These are phyloP conservation scores for Fusarium duplospermum DNA, from an alignment of 2,329 filamentous ascomycete genomes.

Conservation along the genomic window DNA sequence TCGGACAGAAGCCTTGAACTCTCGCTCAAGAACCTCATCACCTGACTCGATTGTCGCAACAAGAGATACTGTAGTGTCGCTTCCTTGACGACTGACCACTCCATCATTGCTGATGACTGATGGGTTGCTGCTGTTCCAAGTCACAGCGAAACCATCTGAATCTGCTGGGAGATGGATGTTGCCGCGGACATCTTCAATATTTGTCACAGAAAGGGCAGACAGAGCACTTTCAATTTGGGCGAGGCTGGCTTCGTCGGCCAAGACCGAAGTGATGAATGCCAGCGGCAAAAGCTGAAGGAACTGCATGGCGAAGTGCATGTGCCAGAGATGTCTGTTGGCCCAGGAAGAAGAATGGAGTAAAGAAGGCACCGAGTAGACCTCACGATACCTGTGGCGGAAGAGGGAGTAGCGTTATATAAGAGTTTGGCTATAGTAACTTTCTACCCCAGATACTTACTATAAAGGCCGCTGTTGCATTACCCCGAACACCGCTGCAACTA, in stretches of 20 bases:
- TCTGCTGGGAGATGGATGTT: constrained; percentile 51
- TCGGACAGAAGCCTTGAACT: constrained; percentile 50
- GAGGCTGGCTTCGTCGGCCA: neutral
- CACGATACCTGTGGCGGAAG: neutral
- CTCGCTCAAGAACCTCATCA: constrained; percentile 42
- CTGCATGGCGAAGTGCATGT: neutral
- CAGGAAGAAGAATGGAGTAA: neutral
- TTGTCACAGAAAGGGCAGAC: constrained; percentile 42
- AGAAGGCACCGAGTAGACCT: neutral
- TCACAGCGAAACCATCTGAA: constrained; percentile 46
- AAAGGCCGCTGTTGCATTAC: neutral
- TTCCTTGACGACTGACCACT: constrained; percentile 48
- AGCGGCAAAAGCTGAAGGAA: neutral
- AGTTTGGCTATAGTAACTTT: neutral
- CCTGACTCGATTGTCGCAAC: constrained; percentile 48
- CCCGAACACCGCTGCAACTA: neutral
- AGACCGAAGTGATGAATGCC: constrained; percentile 1
- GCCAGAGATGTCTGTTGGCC: neutral
- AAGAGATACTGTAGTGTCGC: constrained; percentile 46
- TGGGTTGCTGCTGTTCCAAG: constrained; percentile 51
- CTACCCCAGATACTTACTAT: neutral
- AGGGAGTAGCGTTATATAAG: neutral
- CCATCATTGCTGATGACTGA: constrained; percentile 51
- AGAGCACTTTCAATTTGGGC: constrained; percentile 8
- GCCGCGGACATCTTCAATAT: constrained; percentile 53